Base-by-base conservation (phyloP, 179 eudicot genomes). In the Monotropa hypopitys region DNA sequence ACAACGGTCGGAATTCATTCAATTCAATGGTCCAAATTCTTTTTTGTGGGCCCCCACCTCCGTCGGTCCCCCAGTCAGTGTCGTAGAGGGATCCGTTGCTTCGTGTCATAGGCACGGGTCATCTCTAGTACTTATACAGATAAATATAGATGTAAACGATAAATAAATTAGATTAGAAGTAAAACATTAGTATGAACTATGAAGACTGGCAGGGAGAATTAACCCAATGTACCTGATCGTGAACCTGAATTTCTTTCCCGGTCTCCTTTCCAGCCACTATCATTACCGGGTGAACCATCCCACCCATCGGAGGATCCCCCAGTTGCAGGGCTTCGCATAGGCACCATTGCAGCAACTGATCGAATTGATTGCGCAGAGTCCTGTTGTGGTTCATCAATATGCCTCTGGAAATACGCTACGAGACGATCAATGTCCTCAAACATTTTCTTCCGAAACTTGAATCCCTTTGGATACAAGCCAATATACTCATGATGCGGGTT, bases 291-390 rank as follows among this genome's bases (percentile, higher is more conserved):
- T 7, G 92, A 85, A 63, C 90, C 87, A 82, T 90, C 91, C 89
- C 96, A 88, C 42, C 90, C 91, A 72, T 93, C 81, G 72, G 91
- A 84, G 65, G 89, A 81, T 33, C 90, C 94, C 47, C 94, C 92
- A 76, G 88, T 38, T 75, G 90, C 92, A 73, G 97, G 93, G 77
- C 96, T 91, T 66, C 92, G 87, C 92, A 93, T 88, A 20, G 99
- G 99, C 51, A 96, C 99, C 96, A 86, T 88, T 9, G 99, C 97
- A 85, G 99, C 99, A 83, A 91, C 96, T 62, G 97, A 89, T 73
- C 90, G 84, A 40, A 95, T 86, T 43, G 98, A 93, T 15, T 85
- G 92, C 4, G 77, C 81, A n/a, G 95, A 86, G 45, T 92, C 94
- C 30, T 81, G 86, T 57, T 82, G 84, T 4, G 97, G 94, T 82